Evolutionary conservation across 495 filamentous ascomycete genomes (phyloP), one percentile per base, ranked within the genome.

Genomic region (Aspergillus cristatus): DNA sequence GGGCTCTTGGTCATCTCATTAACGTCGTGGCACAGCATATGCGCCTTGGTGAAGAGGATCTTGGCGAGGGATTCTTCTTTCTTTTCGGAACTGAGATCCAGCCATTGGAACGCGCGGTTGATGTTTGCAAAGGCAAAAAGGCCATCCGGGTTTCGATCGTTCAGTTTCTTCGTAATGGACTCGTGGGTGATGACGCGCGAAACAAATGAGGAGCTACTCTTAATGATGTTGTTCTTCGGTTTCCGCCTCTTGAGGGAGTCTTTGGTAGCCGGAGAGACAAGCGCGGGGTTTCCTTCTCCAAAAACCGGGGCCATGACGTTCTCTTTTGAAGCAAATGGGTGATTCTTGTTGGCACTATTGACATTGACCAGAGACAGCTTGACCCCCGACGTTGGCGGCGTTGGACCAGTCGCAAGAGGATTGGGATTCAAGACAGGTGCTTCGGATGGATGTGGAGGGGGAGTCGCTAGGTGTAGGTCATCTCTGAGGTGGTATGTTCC

Each of bases 161-260:
- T 69, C 34, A 97, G 57, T 37, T 85, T 73, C 55, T 93, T 95
- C 1, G 65, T 63, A 17, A 91, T 56, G 7, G 74, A 68, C 45
- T 98, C 93, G 56, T 95, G 84, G 6, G 84, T 76, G 32, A 96
- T 93, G n/a, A 94, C 89, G 35, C 91, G 67, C 5, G 89, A 95
- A 14, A 98, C 87, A 52, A 95, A 97, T 3, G 87, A 90, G 14
- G 91, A 97, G 60, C 94, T 96, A 63, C 86, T 96, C 68, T 98
- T 98, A 28, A 88, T 76, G 49, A 98, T 88, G 56, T 91, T 97
- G 58, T 86, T 95, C 65, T 95, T 96, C 8, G 91, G 93, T 60
- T 97, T 98, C 43, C 81, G 72, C 48, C 79, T 65, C 60, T 94
- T 94, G 34, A 71, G 63, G 3, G 73, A 68, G 46, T 94, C 88